Evolutionary conservation across 768 basidiomycete species (phyloP), one percentile per base, ranked within the genome.

Genomic region (Russula virescens): DNA sequence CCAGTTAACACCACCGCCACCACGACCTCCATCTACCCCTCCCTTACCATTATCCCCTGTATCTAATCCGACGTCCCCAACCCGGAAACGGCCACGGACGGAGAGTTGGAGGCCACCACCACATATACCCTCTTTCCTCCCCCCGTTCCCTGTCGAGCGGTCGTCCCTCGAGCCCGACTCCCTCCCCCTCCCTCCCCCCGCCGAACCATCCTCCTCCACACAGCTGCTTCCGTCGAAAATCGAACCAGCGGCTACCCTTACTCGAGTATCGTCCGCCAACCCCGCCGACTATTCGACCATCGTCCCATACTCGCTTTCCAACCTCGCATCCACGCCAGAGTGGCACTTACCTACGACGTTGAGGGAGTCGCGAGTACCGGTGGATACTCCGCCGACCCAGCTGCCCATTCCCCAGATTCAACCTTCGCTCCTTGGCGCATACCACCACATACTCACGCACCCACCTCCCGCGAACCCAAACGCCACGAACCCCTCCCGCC

Each of bases 401-500:
- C 70, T 78, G 7, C 72, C 81, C 5, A 80, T 80, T 1, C 82
- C 85, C 0, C 82, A 81, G 66, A 80, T 81, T 8, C 85, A 88
- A 65, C 86, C 80, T 2, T 78, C 88, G 1, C 80, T 91, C 34
- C 71, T 88, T 47, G 75, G 78, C 14, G 89, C 87, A 6, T 91
- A 89, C 69, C 90, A 89, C 65, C 85, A 91, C 66, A 86, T 90
- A 63, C 79, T 90, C 54, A 89, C 86, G 0, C 83, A 90, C 66
- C 86, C 87, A 1, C 81, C 85, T 0, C 75, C 83, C 0, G 71
- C 79, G 0, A 74, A 76, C 56, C 75, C 78, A 0, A 76, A 76
- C 6, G 68, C 81, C 11, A 74, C 83, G 3, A 88, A 83, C 57
- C 83, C 85, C 34, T 74, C 83, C 5, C 81, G 87, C 48, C 89